Base-by-base conservation (phyloP, 2,329 filamentous ascomycete genomes). In the Cytospora paraplurivora region DNA sequence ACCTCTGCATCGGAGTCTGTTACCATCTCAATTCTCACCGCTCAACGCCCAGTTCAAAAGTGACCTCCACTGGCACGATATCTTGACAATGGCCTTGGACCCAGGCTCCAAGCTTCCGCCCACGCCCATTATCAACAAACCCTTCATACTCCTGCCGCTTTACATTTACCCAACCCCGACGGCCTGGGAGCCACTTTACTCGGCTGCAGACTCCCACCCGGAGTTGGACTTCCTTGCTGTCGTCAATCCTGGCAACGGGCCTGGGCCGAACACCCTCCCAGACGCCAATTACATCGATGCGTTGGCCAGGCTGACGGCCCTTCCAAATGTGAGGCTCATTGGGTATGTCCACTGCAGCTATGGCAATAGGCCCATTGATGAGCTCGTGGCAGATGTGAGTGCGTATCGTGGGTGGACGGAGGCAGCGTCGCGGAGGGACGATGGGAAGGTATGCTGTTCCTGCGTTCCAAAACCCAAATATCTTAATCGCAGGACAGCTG, bases 371-470 rank as follows among this genome's bases (percentile, higher is more conserved):
- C 34, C 59, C 1, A 50, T 59, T 5, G 63, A 53, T 19, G 69
- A 68, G 12, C 59, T 74, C 21, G 38, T 67, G 47, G 56, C 72
- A 64, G 81, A 83, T 64, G 76, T 83, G 53, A 74, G 75, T 58
- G 73, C 72, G 5, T 82, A 82, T 63, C 76, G 75, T 17, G 75
- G 73, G 44, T 83, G 80, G 80, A 73, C 71, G 59, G 72, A 71
- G 32, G 60, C 11, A 37, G 65, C 37, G 37, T 44, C 44, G 65
- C 56, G 47, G 51, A 63, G 35, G 11, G 64, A 60, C n/a, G 41
- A 64, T 41, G 59, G 66, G 2, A 56, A 64, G 57, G 64, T 66
- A 55, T 55, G 51, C 35, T 33, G 32, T 17, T 10, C 33, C 7
- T 21, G n/a, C 7, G n/a, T 21, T 11, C 12, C 10, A 7, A 21